Evolutionary conservation across 2,329 filamentous ascomycete species (phyloP).

Genomic region (Xylariales sp.): DNA sequence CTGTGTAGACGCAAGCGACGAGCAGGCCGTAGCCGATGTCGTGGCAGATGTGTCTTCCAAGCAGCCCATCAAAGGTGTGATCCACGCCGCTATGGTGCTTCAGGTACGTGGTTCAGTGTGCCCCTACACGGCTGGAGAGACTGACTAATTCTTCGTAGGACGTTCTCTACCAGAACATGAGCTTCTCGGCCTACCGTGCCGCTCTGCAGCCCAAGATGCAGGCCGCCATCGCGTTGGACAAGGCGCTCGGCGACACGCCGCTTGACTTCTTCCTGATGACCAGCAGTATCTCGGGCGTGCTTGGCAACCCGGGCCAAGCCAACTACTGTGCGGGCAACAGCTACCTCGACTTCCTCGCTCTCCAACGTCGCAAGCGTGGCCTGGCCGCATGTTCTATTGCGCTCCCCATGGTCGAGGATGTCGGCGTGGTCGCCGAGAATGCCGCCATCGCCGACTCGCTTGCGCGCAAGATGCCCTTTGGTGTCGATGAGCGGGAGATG

Average conservation of each 20-base stretch:
- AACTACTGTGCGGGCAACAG: conserved; percentile 27
- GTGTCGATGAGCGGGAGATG: conserved; percentile 11
- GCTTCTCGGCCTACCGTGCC: neutral
- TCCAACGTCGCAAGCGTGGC: conserved; percentile 3
- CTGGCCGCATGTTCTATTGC: conserved; percentile 1
- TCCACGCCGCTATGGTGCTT: conserved; percentile 28
- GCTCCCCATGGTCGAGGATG: conserved; percentile 9
- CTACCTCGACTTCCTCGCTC: conserved; percentile 23
- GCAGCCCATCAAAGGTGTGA: conserved; percentile 15
- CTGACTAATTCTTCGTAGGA: neutral
- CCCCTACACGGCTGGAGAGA: neutral
- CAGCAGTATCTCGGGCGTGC: conserved; percentile 16
- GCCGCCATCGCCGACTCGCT: conserved; percentile 4
- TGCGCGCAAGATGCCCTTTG: conserved; percentile 7
- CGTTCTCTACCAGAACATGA: conserved; percentile 1
- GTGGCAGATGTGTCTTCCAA: conserved; percentile 6
- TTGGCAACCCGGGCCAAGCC: conserved; percentile 21
- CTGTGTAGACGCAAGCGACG: conserved; percentile 16
- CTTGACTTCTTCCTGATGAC: conserved; percentile 31
- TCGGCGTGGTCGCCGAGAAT: conserved; percentile 21
- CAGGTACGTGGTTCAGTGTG: conserved; percentile 16
- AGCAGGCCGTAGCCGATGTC: conserved; percentile 13
- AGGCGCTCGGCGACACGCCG: neutral
- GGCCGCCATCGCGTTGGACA: conserved; percentile 2
- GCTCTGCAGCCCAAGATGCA: conserved; percentile 4